Conservation (phyloP, 2,329 filamentous ascomycete genomes). For the Ophiostoma tasmaniense region DNA sequence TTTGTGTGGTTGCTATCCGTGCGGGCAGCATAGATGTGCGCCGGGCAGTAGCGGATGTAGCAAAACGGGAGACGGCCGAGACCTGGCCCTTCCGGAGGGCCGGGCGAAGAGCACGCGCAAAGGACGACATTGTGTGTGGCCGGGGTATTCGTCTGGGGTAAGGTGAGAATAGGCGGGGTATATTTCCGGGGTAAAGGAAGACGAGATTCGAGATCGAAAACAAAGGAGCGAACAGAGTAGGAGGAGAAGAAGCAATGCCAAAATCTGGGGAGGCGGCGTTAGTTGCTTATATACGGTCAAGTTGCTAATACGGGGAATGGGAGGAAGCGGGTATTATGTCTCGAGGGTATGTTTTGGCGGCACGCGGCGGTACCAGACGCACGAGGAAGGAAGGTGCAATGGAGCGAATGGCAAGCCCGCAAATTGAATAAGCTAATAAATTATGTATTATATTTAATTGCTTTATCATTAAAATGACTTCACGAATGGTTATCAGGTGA, state of each 20-base stretch:
- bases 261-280: not conserved
- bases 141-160: slow-evolving; percentile 6
- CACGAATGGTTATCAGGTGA: not conserved
- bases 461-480: not conserved
- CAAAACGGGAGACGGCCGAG: slow-evolving; percentile 12
- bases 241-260: not conserved
- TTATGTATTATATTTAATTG: not conserved
- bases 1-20: slow-evolving; percentile 10
- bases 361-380: not conserved
- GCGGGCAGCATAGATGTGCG: slow-evolving; percentile 7
- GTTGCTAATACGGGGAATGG: not conserved
- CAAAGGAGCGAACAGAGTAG: not conserved
- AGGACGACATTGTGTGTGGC: slow-evolving; percentile 35
- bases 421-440: not conserved
- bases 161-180: not conserved
- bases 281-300: not conserved
- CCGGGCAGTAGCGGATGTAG: slow-evolving; percentile 10
- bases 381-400: not conserved
- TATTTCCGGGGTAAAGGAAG: not conserved
- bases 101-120: slow-evolving; percentile 44
- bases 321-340: not conserved
- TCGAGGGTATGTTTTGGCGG: not conserved
- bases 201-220: not conserved
- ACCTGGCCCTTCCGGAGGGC: slow-evolving; percentile 39
- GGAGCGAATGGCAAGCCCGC: not conserved